Percentiles rank a stretch among this genome's conserved stretches.
Evolutionary conservation across 192 early-diverging fungal species (phyloP).

Genomic region (Chytriomyces sp.): DNA sequence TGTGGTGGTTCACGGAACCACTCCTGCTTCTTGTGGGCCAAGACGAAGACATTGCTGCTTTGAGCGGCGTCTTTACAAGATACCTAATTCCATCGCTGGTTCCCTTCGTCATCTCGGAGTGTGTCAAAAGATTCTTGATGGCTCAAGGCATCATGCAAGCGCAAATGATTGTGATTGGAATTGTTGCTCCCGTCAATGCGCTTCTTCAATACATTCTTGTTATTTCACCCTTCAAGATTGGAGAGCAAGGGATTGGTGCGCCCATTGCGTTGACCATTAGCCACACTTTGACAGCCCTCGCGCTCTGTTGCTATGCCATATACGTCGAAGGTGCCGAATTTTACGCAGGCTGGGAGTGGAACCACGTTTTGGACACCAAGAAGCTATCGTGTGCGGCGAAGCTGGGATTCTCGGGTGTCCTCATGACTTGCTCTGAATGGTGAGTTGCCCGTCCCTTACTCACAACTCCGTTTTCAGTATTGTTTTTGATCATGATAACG

Average conservation of each 20-base stretch:
- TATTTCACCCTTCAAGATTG: slow-evolving; percentile 67
- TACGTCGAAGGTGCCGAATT: slow-evolving; percentile 62
- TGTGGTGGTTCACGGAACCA: slow-evolving; percentile 73
- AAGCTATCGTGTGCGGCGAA: slow-evolving; percentile 31
- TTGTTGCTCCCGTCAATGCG: slow-evolving; percentile 72
- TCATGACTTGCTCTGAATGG: slow-evolving; percentile 73
- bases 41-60: slow-evolving; percentile 63
- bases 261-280: slow-evolving; percentile 76
- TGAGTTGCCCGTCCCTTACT: slow-evolving; percentile 29
- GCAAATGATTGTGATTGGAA: slow-evolving; percentile 54
- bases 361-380: slow-evolving; percentile 50
- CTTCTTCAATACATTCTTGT: slow-evolving; percentile 79
- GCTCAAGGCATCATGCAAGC: slow-evolving; percentile 65
- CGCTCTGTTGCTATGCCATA: slow-evolving; percentile 64
- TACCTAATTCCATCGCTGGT: slow-evolving; percentile 72
- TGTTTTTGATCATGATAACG: not conserved
- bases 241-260: slow-evolving; percentile 72
- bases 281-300: slow-evolving; percentile 69
- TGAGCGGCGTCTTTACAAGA: slow-evolving; percentile 71
- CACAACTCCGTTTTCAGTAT: not conserved
- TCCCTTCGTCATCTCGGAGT: slow-evolving; percentile 80
- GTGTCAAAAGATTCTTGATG: slow-evolving; percentile 83
- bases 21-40: slow-evolving; percentile 75
- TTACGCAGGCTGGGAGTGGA: slow-evolving; percentile 85
- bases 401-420: slow-evolving; percentile 77